A percentile compares a stretch with the other conserved stretches of the same genome.
These are phyloP conservation scores for Knufia fluminis DNA, from an alignment of 2,329 filamentous ascomycete genomes.

Conservation along the genomic window DNA sequence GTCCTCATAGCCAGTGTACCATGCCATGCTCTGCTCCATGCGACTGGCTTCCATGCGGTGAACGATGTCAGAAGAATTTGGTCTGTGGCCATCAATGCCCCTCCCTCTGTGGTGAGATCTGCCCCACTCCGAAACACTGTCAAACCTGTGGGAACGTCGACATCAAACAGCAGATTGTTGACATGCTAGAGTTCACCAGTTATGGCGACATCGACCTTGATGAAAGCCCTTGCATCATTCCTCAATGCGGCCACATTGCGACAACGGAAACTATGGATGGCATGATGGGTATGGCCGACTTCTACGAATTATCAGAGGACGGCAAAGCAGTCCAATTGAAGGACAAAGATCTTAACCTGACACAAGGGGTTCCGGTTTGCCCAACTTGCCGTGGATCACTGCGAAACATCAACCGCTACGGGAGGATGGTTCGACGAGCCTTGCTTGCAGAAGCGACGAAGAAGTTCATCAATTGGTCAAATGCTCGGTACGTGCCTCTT, in stretches of 20 bases:
- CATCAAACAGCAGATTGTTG: conserved; percentile 43
- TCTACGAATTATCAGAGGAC: neutral
- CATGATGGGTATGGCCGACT: conserved; percentile 42
- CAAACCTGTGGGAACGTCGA: conserved; percentile 43
- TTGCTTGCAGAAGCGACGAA: conserved; percentile 56
- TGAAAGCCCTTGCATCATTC: conserved; percentile 53
- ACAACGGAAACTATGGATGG: conserved; percentile 54
- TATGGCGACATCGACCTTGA: conserved; percentile 53
- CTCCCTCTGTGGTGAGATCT: conserved; percentile 55
- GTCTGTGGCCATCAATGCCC: conserved; percentile 57
- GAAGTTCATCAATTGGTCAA: conserved; percentile 52
- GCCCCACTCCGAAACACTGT: conserved; percentile 46
- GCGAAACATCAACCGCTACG: conserved; percentile 51
- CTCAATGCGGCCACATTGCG: conserved; percentile 54
- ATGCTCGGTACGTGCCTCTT: conserved; percentile 35
- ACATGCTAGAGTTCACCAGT: conserved; percentile 45
- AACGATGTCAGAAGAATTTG: conserved; percentile 47
- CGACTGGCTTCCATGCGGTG: conserved; percentile 55
- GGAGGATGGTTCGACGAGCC: conserved; percentile 50
- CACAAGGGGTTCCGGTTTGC: conserved; percentile 44
- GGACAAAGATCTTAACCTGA: neutral
- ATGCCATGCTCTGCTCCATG: conserved; percentile 61
- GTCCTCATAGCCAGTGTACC: conserved; percentile 42
- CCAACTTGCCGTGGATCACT: conserved; percentile 53
- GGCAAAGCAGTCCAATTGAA: neutral